phyloP scores from a whole-genome alignment of 805 yeast species.

The Saturnispora saitoi region DNA sequence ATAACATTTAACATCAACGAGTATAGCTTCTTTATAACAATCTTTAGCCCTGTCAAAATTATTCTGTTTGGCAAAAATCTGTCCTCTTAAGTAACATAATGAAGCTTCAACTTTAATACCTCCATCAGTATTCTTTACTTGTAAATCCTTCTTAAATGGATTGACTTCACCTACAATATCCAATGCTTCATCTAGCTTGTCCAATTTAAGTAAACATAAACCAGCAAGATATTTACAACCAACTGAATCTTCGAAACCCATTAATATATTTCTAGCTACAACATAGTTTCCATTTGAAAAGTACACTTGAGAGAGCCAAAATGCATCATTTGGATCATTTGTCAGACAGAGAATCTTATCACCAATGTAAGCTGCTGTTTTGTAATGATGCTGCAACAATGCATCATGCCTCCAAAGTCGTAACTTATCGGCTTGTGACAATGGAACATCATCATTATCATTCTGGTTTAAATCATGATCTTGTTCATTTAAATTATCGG shows the following conservation, averaged over 20 bases:
- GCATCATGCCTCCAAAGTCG: conserved; percentile 94
- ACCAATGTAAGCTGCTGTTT: conserved; percentile 84
- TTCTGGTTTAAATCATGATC: conserved; percentile 6
- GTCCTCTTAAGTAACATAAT: conserved; percentile 76
- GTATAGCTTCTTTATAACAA: conserved; percentile 76
- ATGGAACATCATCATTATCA: conserved; percentile 31
- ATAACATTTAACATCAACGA: conserved; percentile 83
- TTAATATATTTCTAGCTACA: conserved; percentile 66
- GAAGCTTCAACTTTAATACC: conserved; percentile 85
- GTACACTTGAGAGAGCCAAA: conserved; percentile 91
- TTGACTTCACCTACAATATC: conserved; percentile 77
- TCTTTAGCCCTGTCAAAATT: conserved; percentile 81
- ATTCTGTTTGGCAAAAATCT: conserved; percentile 72
- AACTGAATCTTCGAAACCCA: conserved; percentile 51
- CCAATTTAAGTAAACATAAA: conserved; percentile 60
- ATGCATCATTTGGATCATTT: conserved; percentile 85
- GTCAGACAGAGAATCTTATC: conserved; percentile 83
- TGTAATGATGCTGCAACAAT: conserved; percentile 80
- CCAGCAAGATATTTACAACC: conserved; percentile 79
- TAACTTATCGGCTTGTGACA: conserved; percentile 76
- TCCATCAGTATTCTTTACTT: conserved; percentile 51
- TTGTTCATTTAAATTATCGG: neutral
- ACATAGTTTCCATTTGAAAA: conserved; percentile 67
- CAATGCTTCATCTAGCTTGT: conserved; percentile 80
- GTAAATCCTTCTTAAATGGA: conserved; percentile 45